Conservation (phyloP, 306 rosid genomes). For the Cicer pinnatifidum region DNA sequence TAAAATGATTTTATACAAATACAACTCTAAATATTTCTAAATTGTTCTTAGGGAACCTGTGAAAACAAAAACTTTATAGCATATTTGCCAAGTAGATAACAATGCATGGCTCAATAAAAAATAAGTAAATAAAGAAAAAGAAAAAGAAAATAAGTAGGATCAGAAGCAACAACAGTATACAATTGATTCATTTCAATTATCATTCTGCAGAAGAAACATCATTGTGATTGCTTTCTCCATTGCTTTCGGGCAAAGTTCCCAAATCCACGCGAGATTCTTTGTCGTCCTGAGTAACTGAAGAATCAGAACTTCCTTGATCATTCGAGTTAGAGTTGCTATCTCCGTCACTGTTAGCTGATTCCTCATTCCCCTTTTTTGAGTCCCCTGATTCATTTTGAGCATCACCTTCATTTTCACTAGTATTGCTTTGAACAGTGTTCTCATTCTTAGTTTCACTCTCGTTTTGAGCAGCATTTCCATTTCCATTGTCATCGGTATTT, state of each 20-base stretch:
- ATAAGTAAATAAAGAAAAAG: not conserved
- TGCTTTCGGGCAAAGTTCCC: slow-evolving; percentile 71
- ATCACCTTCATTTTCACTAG: slow-evolving; percentile 43
- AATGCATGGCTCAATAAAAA: slow-evolving; percentile 38
- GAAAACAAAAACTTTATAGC: slow-evolving; percentile 35
- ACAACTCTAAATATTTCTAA: slow-evolving; percentile 41
- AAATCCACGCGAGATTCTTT: slow-evolving; percentile 62
- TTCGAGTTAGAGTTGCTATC: slow-evolving; percentile 42
- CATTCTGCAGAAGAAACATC: slow-evolving; percentile 61
- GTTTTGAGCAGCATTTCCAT: not conserved
- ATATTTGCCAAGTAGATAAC: slow-evolving; percentile 39
- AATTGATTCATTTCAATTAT: slow-evolving; percentile 41
- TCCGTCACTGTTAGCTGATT: slow-evolving; percentile 41
- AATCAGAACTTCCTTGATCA: slow-evolving; percentile 51
- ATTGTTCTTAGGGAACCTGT: slow-evolving; percentile 10
- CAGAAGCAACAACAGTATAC: slow-evolving; percentile 35
- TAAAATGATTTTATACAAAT: slow-evolving; percentile 39
- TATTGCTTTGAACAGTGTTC: slow-evolving; percentile 48
- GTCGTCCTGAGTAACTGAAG: slow-evolving; percentile 61
- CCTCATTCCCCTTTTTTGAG: slow-evolving; percentile 53
- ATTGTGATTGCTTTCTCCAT: slow-evolving; percentile 49
- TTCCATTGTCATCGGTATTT: slow-evolving; percentile 38
- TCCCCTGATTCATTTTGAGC: slow-evolving; percentile 53
- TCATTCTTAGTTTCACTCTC: slow-evolving; percentile 41
- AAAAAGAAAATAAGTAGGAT: slow-evolving; percentile 16